These are phyloP conservation scores for Collybia sp. DNA, from an alignment of 768 basidiomycete species.

Conservation along the genomic window DNA sequence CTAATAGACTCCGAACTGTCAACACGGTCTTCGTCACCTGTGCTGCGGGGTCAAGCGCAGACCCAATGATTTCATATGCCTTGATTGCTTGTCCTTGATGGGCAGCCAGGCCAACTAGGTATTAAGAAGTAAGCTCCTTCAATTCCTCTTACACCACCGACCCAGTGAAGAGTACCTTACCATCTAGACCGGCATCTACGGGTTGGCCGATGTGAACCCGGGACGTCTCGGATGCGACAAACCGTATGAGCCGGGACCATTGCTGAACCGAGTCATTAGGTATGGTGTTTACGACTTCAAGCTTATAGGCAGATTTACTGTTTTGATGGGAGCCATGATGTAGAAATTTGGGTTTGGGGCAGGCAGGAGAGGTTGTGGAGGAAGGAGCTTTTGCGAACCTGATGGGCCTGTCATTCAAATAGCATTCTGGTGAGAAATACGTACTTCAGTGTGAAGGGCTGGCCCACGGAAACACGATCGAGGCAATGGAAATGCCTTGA, in stretches of 20 bases:
- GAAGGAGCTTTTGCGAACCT: too few relatives aligned
- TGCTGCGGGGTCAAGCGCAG: constrained; percentile 61
- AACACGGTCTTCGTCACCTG: constrained; percentile 58
- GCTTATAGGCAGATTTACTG: constrained; percentile 30
- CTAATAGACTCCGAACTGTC: constrained; percentile 67
- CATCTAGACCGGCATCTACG: constrained; percentile 59
- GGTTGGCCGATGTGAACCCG: constrained; percentile 78
- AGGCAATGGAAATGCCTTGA: too few relatives aligned
- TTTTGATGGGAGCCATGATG: constrained; percentile 53
- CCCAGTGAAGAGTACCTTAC: constrained; percentile 25
- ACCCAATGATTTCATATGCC: constrained; percentile 70
- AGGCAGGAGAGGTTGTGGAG: background rate
- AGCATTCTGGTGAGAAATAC: background rate
- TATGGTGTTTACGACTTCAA: background rate
- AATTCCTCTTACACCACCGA: too few relatives aligned
- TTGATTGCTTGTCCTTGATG: constrained; percentile 50
- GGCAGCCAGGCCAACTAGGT: constrained; percentile 55
- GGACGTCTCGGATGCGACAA: constrained; percentile 71
- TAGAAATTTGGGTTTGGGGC: background rate
- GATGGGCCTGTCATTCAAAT: too few relatives aligned
- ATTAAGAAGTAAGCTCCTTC: constrained; percentile 1
- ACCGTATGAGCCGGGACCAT: constrained; percentile 83
- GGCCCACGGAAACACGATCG: too few relatives aligned
- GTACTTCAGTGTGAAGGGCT: too few relatives aligned
- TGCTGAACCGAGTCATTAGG: constrained; percentile 28